These are phyloP conservation scores for Coprinopsis sp. DNA, from an alignment of 768 basidiomycete species.

Conservation along the genomic window DNA sequence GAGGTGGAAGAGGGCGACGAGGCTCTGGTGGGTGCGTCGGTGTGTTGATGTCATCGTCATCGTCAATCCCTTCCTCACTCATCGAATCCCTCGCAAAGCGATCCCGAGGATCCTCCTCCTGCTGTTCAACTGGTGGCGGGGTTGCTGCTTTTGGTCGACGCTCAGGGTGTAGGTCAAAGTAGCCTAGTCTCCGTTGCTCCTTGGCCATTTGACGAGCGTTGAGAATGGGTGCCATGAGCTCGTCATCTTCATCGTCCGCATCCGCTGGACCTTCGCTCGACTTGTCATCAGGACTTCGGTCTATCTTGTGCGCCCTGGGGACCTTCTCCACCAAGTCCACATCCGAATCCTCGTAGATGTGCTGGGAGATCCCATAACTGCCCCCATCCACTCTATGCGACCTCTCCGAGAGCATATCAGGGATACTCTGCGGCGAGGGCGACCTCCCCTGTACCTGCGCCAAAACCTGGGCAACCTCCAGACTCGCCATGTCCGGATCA, in stretches of 20 bases:
- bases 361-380: slow-evolving; percentile 30
- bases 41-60: slow-evolving; percentile 5
- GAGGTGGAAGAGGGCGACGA: slow-evolving; percentile 20
- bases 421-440: slow-evolving; percentile 30
- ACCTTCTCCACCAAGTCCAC: slow-evolving; percentile 47
- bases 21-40: slow-evolving; percentile 5
- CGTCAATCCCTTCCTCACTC: slow-evolving; percentile 8
- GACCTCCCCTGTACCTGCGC: slow-evolving; percentile 38
- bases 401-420: slow-evolving; percentile 14
- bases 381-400: slow-evolving; percentile 30
- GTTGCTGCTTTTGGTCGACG: too few species aligned
- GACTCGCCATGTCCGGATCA: slow-evolving; percentile 69
- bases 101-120: slow-evolving; percentile 30
- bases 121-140: slow-evolving; percentile 18
- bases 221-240: slow-evolving; percentile 17
- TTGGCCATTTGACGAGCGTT: slow-evolving; percentile 28
- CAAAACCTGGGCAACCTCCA: slow-evolving; percentile 69
- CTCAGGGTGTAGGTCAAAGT: slow-evolving; percentile 79
- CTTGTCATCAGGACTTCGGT: not conserved
- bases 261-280: too few species aligned
- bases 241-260: slow-evolving; percentile 18
- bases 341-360: slow-evolving; percentile 41
- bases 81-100: slow-evolving; percentile 22
- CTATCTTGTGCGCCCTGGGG: not conserved
- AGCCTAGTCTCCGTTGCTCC: slow-evolving; percentile 50